phyloP scores from a whole-genome alignment of 2,329 filamentous ascomycete genomes.

The Sporothrix pallida region DNA sequence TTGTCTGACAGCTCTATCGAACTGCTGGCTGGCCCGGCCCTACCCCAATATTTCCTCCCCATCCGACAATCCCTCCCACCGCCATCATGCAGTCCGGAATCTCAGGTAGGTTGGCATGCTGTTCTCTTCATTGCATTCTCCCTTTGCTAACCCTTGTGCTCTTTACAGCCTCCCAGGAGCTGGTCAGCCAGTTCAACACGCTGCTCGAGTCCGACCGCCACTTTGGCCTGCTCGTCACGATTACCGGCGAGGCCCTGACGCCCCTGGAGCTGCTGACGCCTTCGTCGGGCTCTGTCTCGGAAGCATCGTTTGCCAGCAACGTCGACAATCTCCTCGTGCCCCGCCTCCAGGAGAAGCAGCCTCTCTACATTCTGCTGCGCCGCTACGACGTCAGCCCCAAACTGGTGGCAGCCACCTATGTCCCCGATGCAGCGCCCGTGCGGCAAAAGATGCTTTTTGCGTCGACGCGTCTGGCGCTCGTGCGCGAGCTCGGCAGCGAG shows the following conservation, averaged over 20 bases:
- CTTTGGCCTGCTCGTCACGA: conserved; percentile 74
- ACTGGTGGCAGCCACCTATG: conserved; percentile 76
- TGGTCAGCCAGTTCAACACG: conserved; percentile 72
- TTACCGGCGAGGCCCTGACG: conserved; percentile 70
- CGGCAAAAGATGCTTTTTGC: conserved; percentile 89
- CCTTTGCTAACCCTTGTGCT: neutral
- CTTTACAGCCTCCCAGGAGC: conserved; percentile 73
- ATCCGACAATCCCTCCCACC: neutral
- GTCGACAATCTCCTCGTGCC: conserved; percentile 63
- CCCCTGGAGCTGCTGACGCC: conserved; percentile 63
- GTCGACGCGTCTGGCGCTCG: conserved; percentile 74
- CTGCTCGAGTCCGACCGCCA: conserved; percentile 66
- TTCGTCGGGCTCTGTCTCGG: conserved; percentile 57
- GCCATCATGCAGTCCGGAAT: conserved; percentile 78
- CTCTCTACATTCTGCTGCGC: conserved; percentile 77
- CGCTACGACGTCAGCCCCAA: conserved; percentile 63
- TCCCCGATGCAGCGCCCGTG: conserved; percentile 78
- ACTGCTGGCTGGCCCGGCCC: conserved; percentile 30
- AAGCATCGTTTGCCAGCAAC: conserved; percentile 65
- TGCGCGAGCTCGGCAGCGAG: conserved; percentile 77
- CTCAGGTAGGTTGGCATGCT: conserved; percentile 59
- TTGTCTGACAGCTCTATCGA: neutral
- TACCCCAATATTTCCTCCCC: neutral
- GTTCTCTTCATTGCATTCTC: neutral
- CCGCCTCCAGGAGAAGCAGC: conserved; percentile 68